A percentile compares a stretch with the other conserved stretches of the same genome.
Evolutionary conservation across 352 stramenopile genomes (phyloP).

Genomic region (Achlya hypogyna): DNA sequence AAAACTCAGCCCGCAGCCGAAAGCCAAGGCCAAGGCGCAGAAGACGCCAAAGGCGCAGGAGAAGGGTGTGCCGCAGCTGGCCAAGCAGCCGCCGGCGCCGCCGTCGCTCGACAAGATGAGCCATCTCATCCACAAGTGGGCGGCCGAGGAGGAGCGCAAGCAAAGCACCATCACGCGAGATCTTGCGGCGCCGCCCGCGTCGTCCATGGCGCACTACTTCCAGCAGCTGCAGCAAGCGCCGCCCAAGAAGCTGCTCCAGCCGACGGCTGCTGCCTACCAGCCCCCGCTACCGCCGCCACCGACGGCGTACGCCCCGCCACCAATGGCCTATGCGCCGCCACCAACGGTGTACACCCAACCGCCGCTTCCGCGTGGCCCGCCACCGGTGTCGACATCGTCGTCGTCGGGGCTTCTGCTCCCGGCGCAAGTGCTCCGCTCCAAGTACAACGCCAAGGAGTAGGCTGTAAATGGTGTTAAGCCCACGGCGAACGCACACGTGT

Average conservation of each 20-base stretch:
- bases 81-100: background rate
- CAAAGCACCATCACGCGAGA: slow-evolving; percentile 3
- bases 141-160: slow-evolving; percentile 6
- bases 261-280: background rate
- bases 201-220: slow-evolving; percentile 21
- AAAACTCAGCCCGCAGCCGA: background rate
- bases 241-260: background rate
- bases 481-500: background rate
- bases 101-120: slow-evolving; percentile 17
- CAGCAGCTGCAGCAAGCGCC: background rate
- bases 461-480: background rate
- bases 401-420: background rate
- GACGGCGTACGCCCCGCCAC: background rate
- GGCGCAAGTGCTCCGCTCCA: background rate
- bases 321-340: background rate
- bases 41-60: background rate
- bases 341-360: background rate
- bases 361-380: no score
- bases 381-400: background rate
- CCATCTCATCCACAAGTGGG: slow-evolving; percentile 14
- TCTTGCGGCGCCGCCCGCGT: background rate
- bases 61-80: background rate
- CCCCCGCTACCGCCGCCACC: background rate
- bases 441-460: slow-evolving; percentile 2
- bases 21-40: background rate